Evolutionary conservation across 768 basidiomycete species (phyloP).

Genomic region (Suillus americanus): DNA sequence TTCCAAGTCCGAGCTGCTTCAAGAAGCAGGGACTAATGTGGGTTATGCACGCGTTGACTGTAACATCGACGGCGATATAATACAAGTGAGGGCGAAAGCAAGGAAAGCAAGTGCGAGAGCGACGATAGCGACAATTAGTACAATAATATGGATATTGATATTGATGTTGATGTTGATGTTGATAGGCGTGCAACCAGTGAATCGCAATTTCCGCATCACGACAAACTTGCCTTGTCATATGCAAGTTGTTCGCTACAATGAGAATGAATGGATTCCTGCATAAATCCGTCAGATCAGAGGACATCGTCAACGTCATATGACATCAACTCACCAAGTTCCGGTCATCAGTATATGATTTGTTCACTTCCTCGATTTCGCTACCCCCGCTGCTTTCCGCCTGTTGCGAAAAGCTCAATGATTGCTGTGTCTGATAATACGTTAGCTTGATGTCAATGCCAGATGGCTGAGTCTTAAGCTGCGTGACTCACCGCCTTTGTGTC

Average conservation of each 20-base stretch:
- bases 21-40: not conserved
- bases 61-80: not conserved
- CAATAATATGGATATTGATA: not conserved
- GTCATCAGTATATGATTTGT: constrained; percentile 17
- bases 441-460: too few species aligned
- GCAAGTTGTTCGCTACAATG: not conserved
- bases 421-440: constrained; percentile 12
- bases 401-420: constrained; percentile 13
- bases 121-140: not conserved
- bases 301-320: not conserved
- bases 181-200: not conserved
- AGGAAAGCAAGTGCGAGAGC: not conserved
- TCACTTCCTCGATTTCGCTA: constrained; percentile 14
- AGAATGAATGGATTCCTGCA: not conserved
- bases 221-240: not conserved
- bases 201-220: not conserved
- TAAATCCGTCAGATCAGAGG: not conserved
- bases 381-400: constrained; percentile 8
- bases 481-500: constrained; percentile 18
- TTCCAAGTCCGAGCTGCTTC: not conserved
- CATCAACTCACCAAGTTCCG: not conserved
- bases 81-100: not conserved
- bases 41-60: not conserved
- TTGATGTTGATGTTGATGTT: not conserved
- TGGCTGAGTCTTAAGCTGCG: not conserved